Evolutionary conservation across 176 grass and related monocot species (phyloP).

Genomic region (Aegilops tauschii): DNA sequence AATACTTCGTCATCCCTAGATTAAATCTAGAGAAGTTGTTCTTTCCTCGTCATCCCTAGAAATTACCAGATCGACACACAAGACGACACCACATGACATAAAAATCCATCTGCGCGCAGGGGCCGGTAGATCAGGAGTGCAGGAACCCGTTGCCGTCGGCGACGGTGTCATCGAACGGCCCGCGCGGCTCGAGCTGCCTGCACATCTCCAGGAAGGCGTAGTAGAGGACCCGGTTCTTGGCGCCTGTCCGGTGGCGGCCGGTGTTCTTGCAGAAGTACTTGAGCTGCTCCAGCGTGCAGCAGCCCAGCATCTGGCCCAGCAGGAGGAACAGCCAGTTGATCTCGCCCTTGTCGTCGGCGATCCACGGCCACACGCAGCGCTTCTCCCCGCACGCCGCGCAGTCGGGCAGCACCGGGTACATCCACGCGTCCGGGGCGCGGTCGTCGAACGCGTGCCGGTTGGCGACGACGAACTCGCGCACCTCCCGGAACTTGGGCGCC

Average conservation of each 20-base stretch:
- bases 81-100: not conserved
- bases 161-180: constrained; percentile 2
- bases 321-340: constrained; percentile 87
- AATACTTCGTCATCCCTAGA: not conserved
- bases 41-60: not conserved
- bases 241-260: constrained; percentile 50
- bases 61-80: not conserved
- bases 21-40: not conserved
- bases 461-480: constrained; percentile 25
- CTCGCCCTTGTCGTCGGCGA: constrained; percentile 44
- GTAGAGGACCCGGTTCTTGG: constrained; percentile 73
- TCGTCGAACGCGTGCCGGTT: constrained; percentile 53
- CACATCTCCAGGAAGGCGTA: constrained; percentile 50
- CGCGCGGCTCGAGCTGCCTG: constrained; percentile 43
- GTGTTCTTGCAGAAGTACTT: constrained; percentile 76
- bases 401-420: constrained; percentile 14
- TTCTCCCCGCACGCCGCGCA: constrained; percentile 35
- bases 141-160: not conserved
- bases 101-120: not conserved
- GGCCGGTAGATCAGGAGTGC: not conserved
- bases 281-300: constrained; percentile 70
- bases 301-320: constrained; percentile 59
- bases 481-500: constrained; percentile 38
- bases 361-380: constrained; percentile 32
- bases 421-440: constrained; percentile 42